These are phyloP conservation scores for Colletotrichum theobromicola DNA, from an alignment of 2,329 filamentous ascomycete species.

Conservation along the genomic window DNA sequence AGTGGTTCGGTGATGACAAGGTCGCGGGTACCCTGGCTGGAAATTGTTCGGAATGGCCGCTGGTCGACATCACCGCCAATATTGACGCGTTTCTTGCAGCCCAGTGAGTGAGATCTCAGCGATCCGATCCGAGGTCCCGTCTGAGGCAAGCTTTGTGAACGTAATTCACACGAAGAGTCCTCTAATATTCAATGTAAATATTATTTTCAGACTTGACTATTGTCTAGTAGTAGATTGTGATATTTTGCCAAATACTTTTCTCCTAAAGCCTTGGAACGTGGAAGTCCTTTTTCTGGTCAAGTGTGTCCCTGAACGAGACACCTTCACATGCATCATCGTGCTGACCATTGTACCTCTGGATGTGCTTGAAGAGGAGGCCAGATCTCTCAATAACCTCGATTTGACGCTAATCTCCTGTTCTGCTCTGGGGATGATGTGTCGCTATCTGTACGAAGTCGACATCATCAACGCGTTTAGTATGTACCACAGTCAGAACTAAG, in stretches of 20 bases:
- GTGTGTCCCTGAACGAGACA: constrained; percentile 13
- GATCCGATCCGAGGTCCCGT: neutral
- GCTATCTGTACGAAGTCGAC: constrained; percentile 32
- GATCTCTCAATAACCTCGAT: constrained; percentile 31
- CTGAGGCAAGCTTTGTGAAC: neutral
- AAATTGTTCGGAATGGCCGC: constrained; percentile 5
- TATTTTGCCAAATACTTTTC: neutral
- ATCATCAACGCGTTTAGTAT: constrained; percentile 31
- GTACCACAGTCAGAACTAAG: neutral
- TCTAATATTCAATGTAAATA: neutral
- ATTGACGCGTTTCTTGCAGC: neutral
- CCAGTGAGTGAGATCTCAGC: neutral
- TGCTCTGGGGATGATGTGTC: constrained; percentile 30
- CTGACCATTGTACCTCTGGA: constrained; percentile 23
- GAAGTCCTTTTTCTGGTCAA: constrained; percentile 29
- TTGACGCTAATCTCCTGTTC: constrained; percentile 29
- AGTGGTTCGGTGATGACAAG: constrained; percentile 7
- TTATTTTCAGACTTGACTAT: neutral
- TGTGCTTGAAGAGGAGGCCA: constrained; percentile 28
- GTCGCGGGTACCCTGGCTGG: constrained; percentile 15
- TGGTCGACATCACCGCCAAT: constrained; percentile 11
- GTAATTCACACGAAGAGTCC: neutral
- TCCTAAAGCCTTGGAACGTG: constrained; percentile 14
- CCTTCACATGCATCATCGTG: neutral
- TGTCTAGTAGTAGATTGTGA: neutral